These are phyloP conservation scores for Echeveria elegans DNA, from an alignment of 164 flowering plant species.

Conservation along the genomic window DNA sequence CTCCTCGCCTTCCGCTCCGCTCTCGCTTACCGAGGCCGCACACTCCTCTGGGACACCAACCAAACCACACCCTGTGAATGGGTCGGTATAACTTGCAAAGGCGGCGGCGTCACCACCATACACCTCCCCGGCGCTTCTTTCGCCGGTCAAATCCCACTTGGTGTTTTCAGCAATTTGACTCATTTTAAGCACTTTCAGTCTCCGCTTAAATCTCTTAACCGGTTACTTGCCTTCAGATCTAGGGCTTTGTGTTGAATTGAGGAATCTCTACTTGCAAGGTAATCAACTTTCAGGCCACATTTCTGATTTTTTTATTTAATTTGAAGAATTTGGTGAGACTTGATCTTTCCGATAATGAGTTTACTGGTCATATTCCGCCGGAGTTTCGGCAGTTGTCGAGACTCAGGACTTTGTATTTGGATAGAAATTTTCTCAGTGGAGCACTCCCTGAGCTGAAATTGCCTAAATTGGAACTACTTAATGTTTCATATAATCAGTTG, in stretches of 20 bases:
- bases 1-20: slow-evolving; percentile 26
- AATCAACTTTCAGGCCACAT: slow-evolving; percentile 36
- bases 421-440: slow-evolving; percentile 5
- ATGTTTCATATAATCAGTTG: slow-evolving; percentile 6
- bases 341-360: slow-evolving; percentile 35
- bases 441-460: background rate
- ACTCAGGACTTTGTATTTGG: slow-evolving; percentile 30
- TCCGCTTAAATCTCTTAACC: slow-evolving; percentile 38
- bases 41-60: slow-evolving; percentile 1
- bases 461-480: background rate
- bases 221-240: slow-evolving; percentile 39
- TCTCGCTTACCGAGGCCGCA: slow-evolving; percentile 18
- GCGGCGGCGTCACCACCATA: slow-evolving; percentile 23
- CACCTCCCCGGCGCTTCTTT: slow-evolving; percentile 43
- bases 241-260: slow-evolving; percentile 16
- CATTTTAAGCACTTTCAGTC: slow-evolving; percentile 32
- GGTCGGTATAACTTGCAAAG: slow-evolving; percentile 39
- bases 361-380: slow-evolving; percentile 35
- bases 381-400: slow-evolving; percentile 28
- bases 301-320: slow-evolving; percentile 25
- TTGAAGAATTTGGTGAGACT: slow-evolving; percentile 28
- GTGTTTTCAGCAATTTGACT: slow-evolving; percentile 30
- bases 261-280: slow-evolving; percentile 44
- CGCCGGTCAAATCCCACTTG: slow-evolving; percentile 33
- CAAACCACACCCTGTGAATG: slow-evolving; percentile 28